Evolutionary conservation across 148 eudicot species (phyloP).

Genomic region (Polygonum maritimum): DNA sequence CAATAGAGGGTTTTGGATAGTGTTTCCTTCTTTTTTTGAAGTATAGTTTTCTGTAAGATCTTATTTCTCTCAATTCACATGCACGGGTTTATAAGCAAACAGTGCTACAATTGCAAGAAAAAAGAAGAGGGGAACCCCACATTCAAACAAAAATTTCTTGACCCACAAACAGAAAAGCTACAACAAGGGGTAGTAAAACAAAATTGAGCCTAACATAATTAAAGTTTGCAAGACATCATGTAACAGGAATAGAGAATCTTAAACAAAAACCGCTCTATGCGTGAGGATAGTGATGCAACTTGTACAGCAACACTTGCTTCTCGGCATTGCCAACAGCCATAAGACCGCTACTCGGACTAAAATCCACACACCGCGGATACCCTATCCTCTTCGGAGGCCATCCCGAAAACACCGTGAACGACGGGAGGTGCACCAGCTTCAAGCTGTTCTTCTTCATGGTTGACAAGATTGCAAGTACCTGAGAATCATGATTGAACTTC

Average conservation of each 20-base stretch:
- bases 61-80: too few relatives aligned
- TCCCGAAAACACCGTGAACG: constrained; percentile 77
- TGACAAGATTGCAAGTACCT: constrained; percentile 75
- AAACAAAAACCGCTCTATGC: constrained; percentile 23
- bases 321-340: constrained; percentile 87
- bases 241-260: neutral
- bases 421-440: constrained; percentile 78
- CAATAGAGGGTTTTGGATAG: too few relatives aligned
- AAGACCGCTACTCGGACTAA: constrained; percentile 85
- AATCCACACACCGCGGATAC: constrained; percentile 62
- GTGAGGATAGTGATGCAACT: constrained; percentile 66
- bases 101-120: too few relatives aligned
- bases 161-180: neutral
- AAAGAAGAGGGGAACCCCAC: too few relatives aligned
- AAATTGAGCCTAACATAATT: neutral
- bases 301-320: constrained; percentile 69
- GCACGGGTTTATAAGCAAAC: too few relatives aligned
- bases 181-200: neutral
- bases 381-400: constrained; percentile 60
- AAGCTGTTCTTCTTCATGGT: constrained; percentile 60
- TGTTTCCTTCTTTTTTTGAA: too few relatives aligned
- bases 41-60: too few relatives aligned
- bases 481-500: constrained; percentile 80
- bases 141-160: neutral
- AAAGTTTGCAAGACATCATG: neutral